A percentile compares a stretch with the other conserved stretches of the same genome.
Evolutionary conservation across 805 yeast genomes (phyloP).

Genomic region (Metschnikowia aberdeeniae): DNA sequence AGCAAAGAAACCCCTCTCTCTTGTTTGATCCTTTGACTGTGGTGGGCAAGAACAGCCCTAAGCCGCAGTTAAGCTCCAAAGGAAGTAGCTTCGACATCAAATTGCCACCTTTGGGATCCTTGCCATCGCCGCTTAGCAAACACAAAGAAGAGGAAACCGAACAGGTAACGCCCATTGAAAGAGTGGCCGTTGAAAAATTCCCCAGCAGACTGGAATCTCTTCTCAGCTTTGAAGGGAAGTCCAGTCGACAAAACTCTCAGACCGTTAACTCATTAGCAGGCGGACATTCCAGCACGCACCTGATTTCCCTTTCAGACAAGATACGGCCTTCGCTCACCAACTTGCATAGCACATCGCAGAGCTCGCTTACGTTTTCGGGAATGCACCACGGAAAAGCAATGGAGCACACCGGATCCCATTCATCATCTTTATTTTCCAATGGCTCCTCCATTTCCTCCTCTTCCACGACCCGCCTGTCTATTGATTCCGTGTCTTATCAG

Average conservation of each 20-base stretch:
- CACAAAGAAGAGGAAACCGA: neutral
- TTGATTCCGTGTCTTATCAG: constrained; percentile 27
- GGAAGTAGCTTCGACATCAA: neutral
- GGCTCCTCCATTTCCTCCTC: constrained; percentile 34
- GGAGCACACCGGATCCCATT: constrained; percentile 27
- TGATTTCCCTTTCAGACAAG: constrained; percentile 23
- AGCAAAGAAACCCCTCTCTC: constrained; percentile 3
- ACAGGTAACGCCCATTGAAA: neutral
- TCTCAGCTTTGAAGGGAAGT: neutral
- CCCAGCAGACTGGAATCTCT: neutral
- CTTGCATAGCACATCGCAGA: constrained; percentile 18
- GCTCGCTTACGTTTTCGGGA: neutral
- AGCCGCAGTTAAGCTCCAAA: neutral
- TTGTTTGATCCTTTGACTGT: constrained; percentile 4
- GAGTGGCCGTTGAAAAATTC: neutral
- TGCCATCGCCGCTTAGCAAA: neutral
- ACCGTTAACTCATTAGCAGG: neutral
- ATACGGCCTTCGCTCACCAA: constrained; percentile 36
- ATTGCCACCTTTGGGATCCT: constrained; percentile 1
- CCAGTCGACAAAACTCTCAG: neutral
- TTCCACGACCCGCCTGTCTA: constrained; percentile 26
- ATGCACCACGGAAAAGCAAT: constrained; percentile 1
- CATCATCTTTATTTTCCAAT: constrained; percentile 35
- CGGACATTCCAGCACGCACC: neutral
- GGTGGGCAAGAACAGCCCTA: neutral